These are phyloP conservation scores for Talinum fruticosum DNA, from an alignment of 148 eudicot species.

Conservation along the genomic window DNA sequence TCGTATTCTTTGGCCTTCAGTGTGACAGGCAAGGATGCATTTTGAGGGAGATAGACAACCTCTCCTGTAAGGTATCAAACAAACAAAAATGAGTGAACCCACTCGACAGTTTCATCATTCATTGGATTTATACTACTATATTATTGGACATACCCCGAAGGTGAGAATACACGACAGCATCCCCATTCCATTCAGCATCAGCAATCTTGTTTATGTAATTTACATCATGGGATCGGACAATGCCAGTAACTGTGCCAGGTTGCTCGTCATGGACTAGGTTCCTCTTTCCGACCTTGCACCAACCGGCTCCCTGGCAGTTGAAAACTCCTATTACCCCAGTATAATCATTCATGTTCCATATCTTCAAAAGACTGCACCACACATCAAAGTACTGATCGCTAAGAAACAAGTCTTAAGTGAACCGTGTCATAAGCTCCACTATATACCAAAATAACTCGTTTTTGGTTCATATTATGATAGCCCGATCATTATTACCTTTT, in stretches of 20 bases:
- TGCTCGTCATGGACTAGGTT: conserved; percentile 67
- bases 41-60: conserved; percentile 52
- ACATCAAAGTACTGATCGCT: neutral
- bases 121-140: neutral
- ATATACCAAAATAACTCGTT: neutral
- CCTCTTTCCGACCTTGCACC: conserved; percentile 81
- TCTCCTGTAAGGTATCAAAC: conserved; percentile 44
- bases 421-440: neutral
- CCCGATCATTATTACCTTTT: conserved; percentile 42
- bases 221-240: conserved; percentile 57
- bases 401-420: neutral
- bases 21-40: conserved; percentile 54
- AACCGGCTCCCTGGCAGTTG: conserved; percentile 96
- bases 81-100: neutral
- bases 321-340: conserved; percentile 80
- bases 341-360: conserved; percentile 81
- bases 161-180: conserved; percentile 60
- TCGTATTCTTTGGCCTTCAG: conserved; percentile 65
- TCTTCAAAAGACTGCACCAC: conserved; percentile 59
- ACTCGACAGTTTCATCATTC: neutral
- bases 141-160: conserved; percentile 38
- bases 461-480: neutral
- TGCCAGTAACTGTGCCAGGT: conserved; percentile 56
- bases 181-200: conserved; percentile 55
- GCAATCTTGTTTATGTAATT: conserved; percentile 52